Evolutionary conservation across 495 filamentous ascomycete species (phyloP).

Genomic region (Hypomontagnella submonticulosa): DNA sequence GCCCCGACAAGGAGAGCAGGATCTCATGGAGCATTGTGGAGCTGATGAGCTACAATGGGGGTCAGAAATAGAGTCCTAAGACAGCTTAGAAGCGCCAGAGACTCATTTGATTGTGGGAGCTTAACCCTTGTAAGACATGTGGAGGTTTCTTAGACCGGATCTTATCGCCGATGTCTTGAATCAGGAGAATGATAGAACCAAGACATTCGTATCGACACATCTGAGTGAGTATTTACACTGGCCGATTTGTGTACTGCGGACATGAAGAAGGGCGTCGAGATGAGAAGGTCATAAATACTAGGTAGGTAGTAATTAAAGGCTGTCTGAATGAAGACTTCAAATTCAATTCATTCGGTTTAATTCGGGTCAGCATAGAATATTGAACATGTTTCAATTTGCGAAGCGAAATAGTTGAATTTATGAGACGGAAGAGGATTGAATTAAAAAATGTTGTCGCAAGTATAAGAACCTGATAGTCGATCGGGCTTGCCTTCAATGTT

Average conservation of each 20-base stretch:
- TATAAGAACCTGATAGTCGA: background rate
- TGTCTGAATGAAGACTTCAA: background rate
- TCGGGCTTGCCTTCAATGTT: constrained; percentile 14
- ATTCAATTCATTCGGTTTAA: background rate
- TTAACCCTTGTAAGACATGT: constrained; percentile 46
- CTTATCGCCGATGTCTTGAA: constrained; percentile 54
- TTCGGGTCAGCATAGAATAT: background rate
- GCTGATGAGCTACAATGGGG: constrained; percentile 19
- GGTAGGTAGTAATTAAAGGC: no score
- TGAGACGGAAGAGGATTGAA: no score
- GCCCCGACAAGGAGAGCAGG: constrained; percentile 91
- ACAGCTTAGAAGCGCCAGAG: constrained; percentile 2
- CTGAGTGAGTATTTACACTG: constrained; percentile 9
- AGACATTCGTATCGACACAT: constrained; percentile 63
- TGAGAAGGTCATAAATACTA: background rate
- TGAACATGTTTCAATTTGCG: constrained; percentile 3
- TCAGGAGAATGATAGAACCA: constrained; percentile 58
- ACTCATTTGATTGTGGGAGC: constrained; percentile 11
- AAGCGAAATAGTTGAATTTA: background rate
- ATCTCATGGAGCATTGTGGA: constrained; percentile 93
- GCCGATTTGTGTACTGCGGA: constrained; percentile 1
- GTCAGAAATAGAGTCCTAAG: constrained; percentile 18
- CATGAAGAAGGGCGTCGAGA: background rate
- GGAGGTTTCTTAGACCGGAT: constrained; percentile 47
- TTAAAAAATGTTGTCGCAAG: no score